Percentiles rank a stretch among this genome's conserved stretches.
phyloP scores from a whole-genome alignment of 2,329 filamentous ascomycete genomes.

The Neofusicoccum umdonicola region DNA sequence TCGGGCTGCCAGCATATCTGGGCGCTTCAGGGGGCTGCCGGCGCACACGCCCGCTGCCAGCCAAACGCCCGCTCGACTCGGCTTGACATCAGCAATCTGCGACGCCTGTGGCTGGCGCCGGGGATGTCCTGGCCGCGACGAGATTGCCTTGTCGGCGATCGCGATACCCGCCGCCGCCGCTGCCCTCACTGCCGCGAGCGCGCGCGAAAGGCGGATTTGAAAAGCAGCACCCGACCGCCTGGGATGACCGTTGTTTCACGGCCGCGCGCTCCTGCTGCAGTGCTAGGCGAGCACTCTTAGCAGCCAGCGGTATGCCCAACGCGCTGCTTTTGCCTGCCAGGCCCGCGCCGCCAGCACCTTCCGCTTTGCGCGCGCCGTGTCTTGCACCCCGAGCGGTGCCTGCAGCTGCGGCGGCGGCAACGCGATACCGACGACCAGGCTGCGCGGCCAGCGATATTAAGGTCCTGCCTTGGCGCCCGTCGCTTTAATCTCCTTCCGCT shows the following conservation, averaged over 20 bases:
- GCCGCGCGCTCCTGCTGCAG: conserved; percentile 10
- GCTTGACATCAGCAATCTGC: conserved; percentile 15
- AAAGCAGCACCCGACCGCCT: conserved; percentile 7
- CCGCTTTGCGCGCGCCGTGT: neutral
- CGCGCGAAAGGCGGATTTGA: neutral
- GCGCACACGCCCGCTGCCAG: conserved; percentile 2
- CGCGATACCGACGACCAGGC: conserved; percentile 2
- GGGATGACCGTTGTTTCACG: conserved; percentile 11
- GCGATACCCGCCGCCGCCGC: conserved; percentile 3
- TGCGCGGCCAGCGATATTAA: neutral
- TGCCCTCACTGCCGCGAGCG: neutral
- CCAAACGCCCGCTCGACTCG: conserved; percentile 14
- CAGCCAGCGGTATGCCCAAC: neutral
- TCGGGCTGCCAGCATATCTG: conserved; percentile 10
- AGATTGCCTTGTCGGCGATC: conserved; percentile 15
- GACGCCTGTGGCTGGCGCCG: conserved; percentile 14
- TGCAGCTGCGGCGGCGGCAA: neutral
- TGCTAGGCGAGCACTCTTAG: conserved; percentile 1
- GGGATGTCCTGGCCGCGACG: conserved; percentile 12
- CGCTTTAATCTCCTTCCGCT: neutral
- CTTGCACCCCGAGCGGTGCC: neutral
- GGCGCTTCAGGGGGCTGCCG: conserved; percentile 8
- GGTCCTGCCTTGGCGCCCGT: neutral
- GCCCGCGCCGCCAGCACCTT: neutral
- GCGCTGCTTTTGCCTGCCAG: too few relatives aligned